Conservation (phyloP, 306 rosid species). For the Urtica urens region DNA sequence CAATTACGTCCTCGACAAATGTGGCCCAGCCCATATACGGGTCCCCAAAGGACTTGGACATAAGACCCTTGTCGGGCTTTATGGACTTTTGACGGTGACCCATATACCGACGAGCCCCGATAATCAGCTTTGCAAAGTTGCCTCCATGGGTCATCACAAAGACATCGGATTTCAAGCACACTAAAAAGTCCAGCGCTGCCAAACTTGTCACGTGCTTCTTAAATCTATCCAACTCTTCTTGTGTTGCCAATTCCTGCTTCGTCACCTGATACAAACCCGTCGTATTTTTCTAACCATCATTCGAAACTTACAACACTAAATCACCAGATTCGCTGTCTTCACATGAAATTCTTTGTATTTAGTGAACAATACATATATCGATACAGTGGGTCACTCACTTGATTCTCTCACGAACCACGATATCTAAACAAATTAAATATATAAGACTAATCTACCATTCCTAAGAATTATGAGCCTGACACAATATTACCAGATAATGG, state of each 20-base stretch:
- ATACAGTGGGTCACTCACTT: no score
- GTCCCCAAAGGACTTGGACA: constrained; percentile 98
- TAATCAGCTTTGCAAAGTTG: constrained; percentile 90
- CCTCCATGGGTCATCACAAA: constrained; percentile 99
- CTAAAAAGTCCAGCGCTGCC: constrained; percentile 96
- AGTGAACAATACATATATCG: no score
- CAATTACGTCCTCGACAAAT: constrained; percentile 82
- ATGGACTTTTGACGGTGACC: constrained; percentile 90
- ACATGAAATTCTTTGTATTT: no score
- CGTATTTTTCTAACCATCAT: no score
- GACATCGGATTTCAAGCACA: constrained; percentile 94
- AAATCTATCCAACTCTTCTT: constrained; percentile 76
- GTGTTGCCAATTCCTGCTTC: constrained; percentile 83
- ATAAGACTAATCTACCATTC: no score
- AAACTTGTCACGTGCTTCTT: constrained; percentile 95
- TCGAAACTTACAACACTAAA: no score
- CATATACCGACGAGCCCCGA: constrained; percentile 94
- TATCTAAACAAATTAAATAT: no score
- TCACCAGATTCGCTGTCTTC: no score
- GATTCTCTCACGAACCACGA: no score
- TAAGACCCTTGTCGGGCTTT: constrained; percentile 94
- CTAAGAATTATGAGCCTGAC: no score
- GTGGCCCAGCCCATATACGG: constrained; percentile 98
- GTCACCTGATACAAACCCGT: constrained; percentile 56
- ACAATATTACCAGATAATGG: background rate